Percentiles rank a stretch among this genome's conserved stretches.
phyloP scores from a whole-genome alignment of 2,329 filamentous ascomycete genomes.

The Dactylellina haptotyla region DNA sequence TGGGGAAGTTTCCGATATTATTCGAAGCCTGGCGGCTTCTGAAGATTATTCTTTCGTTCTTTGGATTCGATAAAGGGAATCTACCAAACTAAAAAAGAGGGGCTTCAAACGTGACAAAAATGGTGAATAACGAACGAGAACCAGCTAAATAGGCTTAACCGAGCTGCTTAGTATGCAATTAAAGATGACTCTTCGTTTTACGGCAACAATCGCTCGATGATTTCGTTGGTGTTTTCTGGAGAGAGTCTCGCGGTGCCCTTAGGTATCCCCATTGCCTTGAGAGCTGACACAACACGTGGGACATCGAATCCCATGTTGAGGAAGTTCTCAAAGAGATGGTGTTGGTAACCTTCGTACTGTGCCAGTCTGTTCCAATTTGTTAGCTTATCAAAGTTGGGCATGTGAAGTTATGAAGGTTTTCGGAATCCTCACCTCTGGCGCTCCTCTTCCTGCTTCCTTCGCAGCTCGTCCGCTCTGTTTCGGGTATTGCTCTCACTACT shows the following conservation, averaged over 20 bases:
- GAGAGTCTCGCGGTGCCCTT: slow-evolving; percentile 15
- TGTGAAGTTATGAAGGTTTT: background rate
- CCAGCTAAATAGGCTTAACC: too few relatives aligned
- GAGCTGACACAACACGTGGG: slow-evolving; percentile 84
- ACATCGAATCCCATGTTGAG: slow-evolving; percentile 91
- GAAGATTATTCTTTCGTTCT: too few relatives aligned
- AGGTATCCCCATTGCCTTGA: slow-evolving; percentile 78
- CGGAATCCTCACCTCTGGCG: slow-evolving; percentile 13
- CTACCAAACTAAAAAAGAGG: too few relatives aligned
- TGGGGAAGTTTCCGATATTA: too few relatives aligned
- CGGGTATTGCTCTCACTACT: slow-evolving; percentile 55
- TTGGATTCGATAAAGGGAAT: too few relatives aligned
- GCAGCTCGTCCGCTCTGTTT: slow-evolving; percentile 57
- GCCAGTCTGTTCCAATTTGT: background rate
- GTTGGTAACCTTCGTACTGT: slow-evolving; percentile 84
- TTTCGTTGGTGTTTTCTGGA: slow-evolving; percentile 15
- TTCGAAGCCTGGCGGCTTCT: too few relatives aligned
- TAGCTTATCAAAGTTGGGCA: slow-evolving; percentile 31
- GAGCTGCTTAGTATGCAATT: background rate
- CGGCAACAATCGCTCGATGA: slow-evolving; percentile 34
- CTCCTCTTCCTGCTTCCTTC: slow-evolving; percentile 56
- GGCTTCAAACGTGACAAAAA: too few relatives aligned
- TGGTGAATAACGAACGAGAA: too few relatives aligned
- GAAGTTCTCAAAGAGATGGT: slow-evolving; percentile 82
- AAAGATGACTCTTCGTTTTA: background rate